A percentile compares a stretch with the other conserved stretches of the same genome.
Conservation (phyloP, 768 basidiomycete genomes). For the Calvatia gigantea region DNA sequence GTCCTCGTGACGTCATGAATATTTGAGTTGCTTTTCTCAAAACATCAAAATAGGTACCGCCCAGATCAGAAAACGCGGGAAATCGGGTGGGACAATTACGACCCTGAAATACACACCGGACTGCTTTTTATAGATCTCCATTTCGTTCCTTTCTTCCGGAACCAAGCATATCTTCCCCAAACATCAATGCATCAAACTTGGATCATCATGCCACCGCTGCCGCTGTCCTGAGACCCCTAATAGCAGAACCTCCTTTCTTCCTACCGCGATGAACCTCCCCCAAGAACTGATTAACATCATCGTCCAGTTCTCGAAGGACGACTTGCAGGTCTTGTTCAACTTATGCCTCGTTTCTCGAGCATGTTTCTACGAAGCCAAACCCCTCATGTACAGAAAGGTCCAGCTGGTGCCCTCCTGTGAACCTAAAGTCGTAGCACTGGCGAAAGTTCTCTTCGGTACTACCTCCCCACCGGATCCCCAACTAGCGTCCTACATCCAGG, state of each 20-base stretch:
- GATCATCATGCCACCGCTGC: not conserved
- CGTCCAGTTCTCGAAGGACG: constrained; percentile 1
- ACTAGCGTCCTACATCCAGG: constrained; percentile 1
- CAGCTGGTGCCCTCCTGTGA: not conserved
- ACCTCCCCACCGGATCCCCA: not conserved
- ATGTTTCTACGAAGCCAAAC: not conserved
- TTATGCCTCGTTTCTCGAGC: constrained; percentile 6
- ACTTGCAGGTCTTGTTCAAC: not conserved
- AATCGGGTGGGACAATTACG: too few species aligned
- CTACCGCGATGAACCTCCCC: not conserved
- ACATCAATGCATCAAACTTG: not conserved
- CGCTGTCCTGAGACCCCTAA: not conserved
- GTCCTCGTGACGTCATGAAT: too few species aligned
- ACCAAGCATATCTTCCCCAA: too few species aligned
- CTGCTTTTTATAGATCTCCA: too few species aligned
- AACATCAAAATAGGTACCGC: too few species aligned
- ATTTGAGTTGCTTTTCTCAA: too few species aligned
- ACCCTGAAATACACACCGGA: too few species aligned
- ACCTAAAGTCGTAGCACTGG: not conserved
- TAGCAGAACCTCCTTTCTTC: not conserved
- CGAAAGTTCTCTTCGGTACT: not conserved
- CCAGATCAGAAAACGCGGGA: too few species aligned
- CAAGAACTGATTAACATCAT: constrained; percentile 3
- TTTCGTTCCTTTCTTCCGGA: too few species aligned
- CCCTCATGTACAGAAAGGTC: constrained; percentile 3